Base-by-base conservation (phyloP, 305 asterid species). In the Fraxinus greggii region DNA sequence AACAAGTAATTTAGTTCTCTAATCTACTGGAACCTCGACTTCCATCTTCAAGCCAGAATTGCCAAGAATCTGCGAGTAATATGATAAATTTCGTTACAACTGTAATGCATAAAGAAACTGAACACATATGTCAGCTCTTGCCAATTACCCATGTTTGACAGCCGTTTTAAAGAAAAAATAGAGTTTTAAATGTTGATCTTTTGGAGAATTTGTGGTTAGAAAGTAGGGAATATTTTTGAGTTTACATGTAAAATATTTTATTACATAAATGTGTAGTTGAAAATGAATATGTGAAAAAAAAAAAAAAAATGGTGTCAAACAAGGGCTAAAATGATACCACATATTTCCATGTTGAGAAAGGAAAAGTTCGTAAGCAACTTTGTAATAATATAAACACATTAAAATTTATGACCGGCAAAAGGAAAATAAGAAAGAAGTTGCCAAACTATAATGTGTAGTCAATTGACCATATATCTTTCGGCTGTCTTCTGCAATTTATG, bases 11-110 rank as follows among this genome's bases (percentile, higher is more conserved):
- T 35, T 45, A 40, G 7, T 19, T 85, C 84, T 83, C 88, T 85
- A 93, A 86, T 93, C 97, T 82, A 93, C 91, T 17, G 97, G 95
- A 81, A 93, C 93, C 85, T 93, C 97, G 19, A 93, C 95, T 80
- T 93, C 97, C 94, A 91, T 89, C 91, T 85, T 89, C 87, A 91
- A 51, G 56, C 48, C 92, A 73, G 93, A 76, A 86, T 87, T 88
- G 82, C 92, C 91, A 82, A 93, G 91, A 87, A 90, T 88, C 94
- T 91, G 93, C 86, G 31, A 72, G 13, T 40, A 48, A 36, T 67
- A 26, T 12, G 19, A 67, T 13, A 13, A 67, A 67, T 28, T 63
- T 12, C 3, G 35, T 28, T 0, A 67, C 74, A 65, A 12, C 15
- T 8, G 29, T 59, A 7, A 21, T 19, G 31, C 28, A 61, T 59